phyloP scores from a whole-genome alignment of 805 yeast genomes.

The Yueomyces sp. region DNA sequence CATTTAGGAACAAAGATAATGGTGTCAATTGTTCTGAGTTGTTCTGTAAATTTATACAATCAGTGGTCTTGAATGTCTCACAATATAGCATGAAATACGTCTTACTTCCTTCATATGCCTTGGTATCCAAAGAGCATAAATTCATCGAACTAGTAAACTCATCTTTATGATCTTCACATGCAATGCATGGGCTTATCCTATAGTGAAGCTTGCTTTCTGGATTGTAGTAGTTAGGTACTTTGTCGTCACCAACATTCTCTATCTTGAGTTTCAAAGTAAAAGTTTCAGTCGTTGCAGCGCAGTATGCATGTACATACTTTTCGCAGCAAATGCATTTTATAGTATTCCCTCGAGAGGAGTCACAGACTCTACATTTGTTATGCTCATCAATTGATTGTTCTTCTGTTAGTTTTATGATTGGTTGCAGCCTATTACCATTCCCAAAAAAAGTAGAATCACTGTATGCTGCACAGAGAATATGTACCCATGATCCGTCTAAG shows the following conservation, averaged over 20 bases:
- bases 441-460: slow-evolving; percentile 33
- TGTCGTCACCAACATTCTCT: background rate
- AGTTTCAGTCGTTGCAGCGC: slow-evolving; percentile 12
- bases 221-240: background rate
- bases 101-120: background rate
- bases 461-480: slow-evolving; percentile 56
- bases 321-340: slow-evolving; percentile 11
- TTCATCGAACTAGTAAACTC: background rate
- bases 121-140: background rate
- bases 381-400: slow-evolving; percentile 21
- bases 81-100: slow-evolving; percentile 2
- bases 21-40: too few relatives aligned
- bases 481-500: slow-evolving; percentile 60
- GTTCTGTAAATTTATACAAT: background rate
- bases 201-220: background rate
- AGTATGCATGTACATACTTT: slow-evolving; percentile 12
- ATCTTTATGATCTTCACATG: slow-evolving; percentile 4
- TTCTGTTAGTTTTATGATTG: slow-evolving; percentile 28
- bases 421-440: slow-evolving; percentile 31
- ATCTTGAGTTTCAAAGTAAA: slow-evolving; percentile 7
- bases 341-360: slow-evolving; percentile 33
- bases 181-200: slow-evolving; percentile 4
- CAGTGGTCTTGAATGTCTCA: background rate
- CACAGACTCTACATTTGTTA: slow-evolving; percentile 33
- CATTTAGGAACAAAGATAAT: too few relatives aligned